Evolutionary conservation across 164 flowering plant species (phyloP), one percentile per base, ranked within the genome.

Genomic region (Nymphaea colorata): DNA sequence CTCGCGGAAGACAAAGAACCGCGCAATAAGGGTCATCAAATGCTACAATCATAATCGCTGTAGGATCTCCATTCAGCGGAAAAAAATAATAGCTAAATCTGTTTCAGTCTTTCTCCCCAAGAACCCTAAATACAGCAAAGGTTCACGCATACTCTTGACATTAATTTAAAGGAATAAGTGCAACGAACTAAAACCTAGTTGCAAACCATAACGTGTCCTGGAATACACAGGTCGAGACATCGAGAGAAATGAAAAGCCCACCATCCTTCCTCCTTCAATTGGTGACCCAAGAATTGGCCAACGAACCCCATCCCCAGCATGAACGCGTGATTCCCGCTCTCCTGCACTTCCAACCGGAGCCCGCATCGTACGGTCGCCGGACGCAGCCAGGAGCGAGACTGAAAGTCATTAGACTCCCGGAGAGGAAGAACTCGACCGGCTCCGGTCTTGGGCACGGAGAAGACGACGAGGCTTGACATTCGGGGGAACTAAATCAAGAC

Each of bases 291-390:
- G 76, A 73, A 82, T 43, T 79, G 79, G 3, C 87, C 97, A 55
- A 87, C 93, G 73, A 74, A 91, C 64, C 97, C 97, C 85, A 87
- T 81, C 41, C 95, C 95, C 2, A 86, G 78, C 17, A 89, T 69
- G 63, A 87, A 80, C 90, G 89, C 82, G 17, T 79, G 81, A 63
- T 80, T 77, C 59, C 64, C 62, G 7, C 55, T 47, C 55, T 47
- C 55, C 55, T 47, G 11, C 55, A 47, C 55, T 2, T 7, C 7
- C 12, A 47, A 6, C 55, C 36, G 0, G 4, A 47, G 11, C 55
- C 12, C 55, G 55, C 55, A 47, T 47, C 55, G 55, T 47, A 7
- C 55, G 55, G 55, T 14, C 7, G 11, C 3, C 2, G 12, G 12
- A 2, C 55, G 55, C 55, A 47, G 11, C 55, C 11, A 6, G 55